Conservation (phyloP, 305 asterid genomes). For the Rubia balearica region DNA sequence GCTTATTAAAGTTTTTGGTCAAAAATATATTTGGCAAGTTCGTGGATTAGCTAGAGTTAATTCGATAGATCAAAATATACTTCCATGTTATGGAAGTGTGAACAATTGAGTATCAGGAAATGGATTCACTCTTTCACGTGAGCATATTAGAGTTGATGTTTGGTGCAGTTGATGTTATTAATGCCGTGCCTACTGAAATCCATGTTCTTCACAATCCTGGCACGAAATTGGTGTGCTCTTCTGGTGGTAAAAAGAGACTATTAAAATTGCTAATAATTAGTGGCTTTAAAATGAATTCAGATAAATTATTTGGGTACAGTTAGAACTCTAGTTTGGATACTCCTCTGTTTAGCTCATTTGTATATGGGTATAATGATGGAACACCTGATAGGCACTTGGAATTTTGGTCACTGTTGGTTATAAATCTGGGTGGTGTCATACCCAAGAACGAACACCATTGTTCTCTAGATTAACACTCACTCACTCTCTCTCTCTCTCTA, state of each 20-base stretch:
- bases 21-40: not conserved
- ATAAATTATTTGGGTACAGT: not conserved
- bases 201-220: not conserved
- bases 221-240: not conserved
- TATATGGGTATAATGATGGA: not conserved
- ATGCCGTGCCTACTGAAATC: not conserved
- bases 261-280: not conserved
- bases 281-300: not conserved
- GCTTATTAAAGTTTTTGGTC: not conserved
- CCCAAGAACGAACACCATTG: not conserved
- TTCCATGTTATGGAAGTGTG: not conserved
- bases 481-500: slow-evolving; percentile 4
- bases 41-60: not conserved
- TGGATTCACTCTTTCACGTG: not conserved
- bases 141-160: not conserved
- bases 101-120: not conserved
- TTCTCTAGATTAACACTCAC: not conserved
- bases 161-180: not conserved
- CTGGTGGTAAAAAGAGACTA: not conserved
- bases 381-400: not conserved
- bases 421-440: slow-evolving; percentile 6
- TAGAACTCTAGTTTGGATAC: not conserved
- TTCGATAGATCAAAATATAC: not conserved
- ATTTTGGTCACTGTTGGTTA: not conserved
- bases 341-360: not conserved